phyloP scores from a whole-genome alignment of 1,284 basidiomycete genomes.

The Psilocybe mexicana region DNA sequence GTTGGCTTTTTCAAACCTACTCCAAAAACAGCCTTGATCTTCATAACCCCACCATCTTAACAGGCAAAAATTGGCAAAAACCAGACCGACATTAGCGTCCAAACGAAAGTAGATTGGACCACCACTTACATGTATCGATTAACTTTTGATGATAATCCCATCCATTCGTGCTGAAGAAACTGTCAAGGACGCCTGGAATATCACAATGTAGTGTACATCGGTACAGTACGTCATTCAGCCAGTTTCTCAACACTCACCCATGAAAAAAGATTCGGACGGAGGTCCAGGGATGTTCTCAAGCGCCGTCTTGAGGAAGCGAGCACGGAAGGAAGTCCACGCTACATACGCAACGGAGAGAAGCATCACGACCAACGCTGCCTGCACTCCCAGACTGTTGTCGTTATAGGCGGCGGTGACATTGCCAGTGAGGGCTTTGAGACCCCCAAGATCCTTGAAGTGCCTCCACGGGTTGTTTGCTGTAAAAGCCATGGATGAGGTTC shows the following conservation, averaged over 20 bases:
- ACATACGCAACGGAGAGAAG: not conserved
- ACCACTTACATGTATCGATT: not conserved
- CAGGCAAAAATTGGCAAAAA: not conserved
- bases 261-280: not conserved
- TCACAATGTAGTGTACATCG: no score
- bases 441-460: no score
- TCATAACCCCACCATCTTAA: slow-evolving; percentile 6
- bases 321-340: not conserved
- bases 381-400: not conserved
- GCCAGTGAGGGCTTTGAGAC: no score
- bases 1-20: not conserved
- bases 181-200: not conserved
- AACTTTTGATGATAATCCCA: not conserved
- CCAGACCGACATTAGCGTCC: not conserved
- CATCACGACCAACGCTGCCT: not conserved
- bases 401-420: no score
- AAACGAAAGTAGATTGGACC: not conserved
- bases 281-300: not conserved
- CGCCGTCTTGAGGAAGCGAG: not conserved
- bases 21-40: slow-evolving; percentile 8
- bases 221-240: no score
- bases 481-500: no score
- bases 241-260: not conserved
- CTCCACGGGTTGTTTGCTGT: no score
- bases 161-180: not conserved